Base-by-base conservation (phyloP, 2,329 filamentous ascomycete species). In the Hymenoscyphus albidus region DNA sequence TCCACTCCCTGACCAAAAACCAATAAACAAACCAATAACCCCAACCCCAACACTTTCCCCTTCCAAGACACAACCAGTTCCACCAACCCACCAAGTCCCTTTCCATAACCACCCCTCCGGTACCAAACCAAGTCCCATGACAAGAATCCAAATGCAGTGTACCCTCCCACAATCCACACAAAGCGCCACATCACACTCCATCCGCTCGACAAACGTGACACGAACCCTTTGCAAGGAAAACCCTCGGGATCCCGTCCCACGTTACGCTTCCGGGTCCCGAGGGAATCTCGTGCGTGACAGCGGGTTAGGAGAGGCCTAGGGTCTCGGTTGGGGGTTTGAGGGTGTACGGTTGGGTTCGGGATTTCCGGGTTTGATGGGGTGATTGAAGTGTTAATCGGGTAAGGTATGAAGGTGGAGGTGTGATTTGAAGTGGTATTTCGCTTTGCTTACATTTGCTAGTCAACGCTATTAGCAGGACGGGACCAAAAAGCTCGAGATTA, bases 211-310 rank as follows among this genome's bases (percentile, higher is more conserved):
- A 27, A 54, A 22, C 48, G 22, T 22, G 22, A 54, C 9, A 54
- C 18, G 13, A 27, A 54, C 22, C n/a, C 48, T 12, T 48, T 48
- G 22, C 22, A 22, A 22, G 22, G 22, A 22, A 22, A 3, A 6
- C 22, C 44, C 48, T 54, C 48, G 48, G 13, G 18, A 27, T 54
- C 13, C 48, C 22, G 48, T 54, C 48, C 22, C 18, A 18, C 18
- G 22, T 27, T 22, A 22, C 22, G 13, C 18, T 54, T 13, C 48
- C 18, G 5, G 5, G 42, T n/a, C 7, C 18, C 18, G 48, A 54
- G 27, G 27, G 4, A 54, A 54, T 54, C 48, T 54, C 48, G 48
- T 54, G 48, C 48, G 18, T 54, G 48, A 54, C 48, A 54, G 48
- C 48, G 48, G 48, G 22, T 54, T 7, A 18, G 44, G 18, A 18